A percentile compares a stretch with the other conserved stretches of the same genome.
phyloP scores from a whole-genome alignment of 345 rosid species.

The Rhizophora mangle region DNA sequence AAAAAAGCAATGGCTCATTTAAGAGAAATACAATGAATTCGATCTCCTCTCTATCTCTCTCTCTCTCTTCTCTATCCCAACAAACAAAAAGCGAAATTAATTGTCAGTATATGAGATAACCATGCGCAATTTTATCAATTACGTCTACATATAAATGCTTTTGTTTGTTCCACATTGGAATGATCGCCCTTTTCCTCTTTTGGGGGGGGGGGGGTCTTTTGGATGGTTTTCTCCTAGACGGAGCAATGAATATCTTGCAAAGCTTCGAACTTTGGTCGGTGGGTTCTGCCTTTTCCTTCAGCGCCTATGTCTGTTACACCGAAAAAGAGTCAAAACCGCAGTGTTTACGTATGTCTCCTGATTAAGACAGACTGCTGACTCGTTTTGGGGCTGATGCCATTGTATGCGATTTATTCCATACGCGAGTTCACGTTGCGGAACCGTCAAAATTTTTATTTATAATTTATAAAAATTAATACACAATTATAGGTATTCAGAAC shows the following conservation, averaged over 20 bases:
- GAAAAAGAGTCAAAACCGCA: conserved; percentile 1
- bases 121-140: background rate
- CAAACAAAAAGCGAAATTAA: conserved; percentile 6
- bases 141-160: too few species aligned
- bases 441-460: too few species aligned
- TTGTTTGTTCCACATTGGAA: background rate
- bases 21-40: too few species aligned
- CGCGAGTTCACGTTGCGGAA: too few species aligned
- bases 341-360: too few species aligned
- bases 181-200: background rate
- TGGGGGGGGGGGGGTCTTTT: too few species aligned
- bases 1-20: background rate
- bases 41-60: background rate
- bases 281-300: background rate
- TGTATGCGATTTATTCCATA: too few species aligned
- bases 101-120: conserved; percentile 14
- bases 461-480: too few species aligned
- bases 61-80: conserved; percentile 3
- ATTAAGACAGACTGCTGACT: too few species aligned
- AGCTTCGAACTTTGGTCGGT: conserved; percentile 7
- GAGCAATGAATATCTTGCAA: background rate
- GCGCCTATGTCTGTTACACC: background rate
- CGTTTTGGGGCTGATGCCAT: too few species aligned
- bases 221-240: background rate
- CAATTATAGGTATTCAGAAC: too few species aligned